Conservation (phyloP, 495 filamentous ascomycete species). For the Penicillium macrosclerotiorum region DNA sequence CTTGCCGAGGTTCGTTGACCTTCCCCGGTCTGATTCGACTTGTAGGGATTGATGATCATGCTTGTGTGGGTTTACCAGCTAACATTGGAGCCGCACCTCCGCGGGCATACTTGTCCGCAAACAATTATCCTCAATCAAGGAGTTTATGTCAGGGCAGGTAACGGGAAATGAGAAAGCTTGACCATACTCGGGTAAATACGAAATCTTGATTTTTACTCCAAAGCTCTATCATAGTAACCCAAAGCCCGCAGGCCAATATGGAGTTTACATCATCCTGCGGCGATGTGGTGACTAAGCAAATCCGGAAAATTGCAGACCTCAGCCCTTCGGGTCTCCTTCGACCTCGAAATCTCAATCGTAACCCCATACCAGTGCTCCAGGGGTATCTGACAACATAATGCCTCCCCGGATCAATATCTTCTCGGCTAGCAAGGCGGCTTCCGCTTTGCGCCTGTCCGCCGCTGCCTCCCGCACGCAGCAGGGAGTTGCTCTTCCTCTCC, state of each 20-base stretch:
- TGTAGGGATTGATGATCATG: not conserved
- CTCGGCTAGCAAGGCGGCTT: conserved; percentile 33
- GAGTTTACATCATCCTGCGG: conserved; percentile 10
- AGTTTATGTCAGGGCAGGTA: too few species aligned
- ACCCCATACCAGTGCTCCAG: not conserved
- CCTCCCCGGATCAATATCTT: conserved; percentile 40
- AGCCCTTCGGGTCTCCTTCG: conserved; percentile 6
- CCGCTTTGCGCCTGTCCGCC: conserved; percentile 32
- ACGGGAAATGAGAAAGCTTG: too few species aligned
- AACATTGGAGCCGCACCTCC: not conserved
- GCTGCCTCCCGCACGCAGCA: conserved; percentile 22
- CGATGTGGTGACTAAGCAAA: conserved; percentile 14
- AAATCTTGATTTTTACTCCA: too few species aligned
- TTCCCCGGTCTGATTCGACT: not conserved
- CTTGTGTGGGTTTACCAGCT: not conserved
- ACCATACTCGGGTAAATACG: too few species aligned
- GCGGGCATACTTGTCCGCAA: not conserved
- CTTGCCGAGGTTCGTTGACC: not conserved
- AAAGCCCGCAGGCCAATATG: too few species aligned
- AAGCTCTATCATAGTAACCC: too few species aligned
- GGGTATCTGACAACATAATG: conserved; percentile 24
- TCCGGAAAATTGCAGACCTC: conserved; percentile 23
- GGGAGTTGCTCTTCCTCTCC: conserved; percentile 23
- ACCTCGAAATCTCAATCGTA: conserved; percentile 8
- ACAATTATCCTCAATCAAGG: too few species aligned